Evolutionary conservation across 345 rosid species (phyloP).

Genomic region (Citrus medica): DNA sequence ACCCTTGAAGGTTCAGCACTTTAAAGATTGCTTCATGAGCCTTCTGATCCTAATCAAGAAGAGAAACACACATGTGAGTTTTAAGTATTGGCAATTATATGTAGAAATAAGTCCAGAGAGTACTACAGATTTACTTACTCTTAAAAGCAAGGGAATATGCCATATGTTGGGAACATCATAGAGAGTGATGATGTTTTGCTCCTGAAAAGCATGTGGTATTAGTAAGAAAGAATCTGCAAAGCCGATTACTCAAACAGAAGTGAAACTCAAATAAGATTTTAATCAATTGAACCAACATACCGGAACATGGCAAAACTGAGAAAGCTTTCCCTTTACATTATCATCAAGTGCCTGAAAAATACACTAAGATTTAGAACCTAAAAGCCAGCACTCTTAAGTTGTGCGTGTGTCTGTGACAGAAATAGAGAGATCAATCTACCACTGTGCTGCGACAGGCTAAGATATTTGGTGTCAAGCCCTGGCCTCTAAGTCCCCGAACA

Average conservation of each 20-base stretch:
- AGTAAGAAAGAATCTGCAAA: not conserved
- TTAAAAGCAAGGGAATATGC: constrained; percentile 88
- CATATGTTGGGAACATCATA: constrained; percentile 94
- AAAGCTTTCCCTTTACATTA: constrained; percentile 76
- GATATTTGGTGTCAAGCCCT: constrained; percentile 83
- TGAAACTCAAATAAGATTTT: not conserved
- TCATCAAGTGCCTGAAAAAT: constrained; percentile 77
- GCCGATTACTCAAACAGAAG: constrained; percentile 8
- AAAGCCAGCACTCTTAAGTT: constrained; percentile 1
- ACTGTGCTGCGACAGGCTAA: constrained; percentile 89
- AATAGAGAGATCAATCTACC: constrained; percentile 34
- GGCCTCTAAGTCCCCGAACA: constrained; percentile 78
- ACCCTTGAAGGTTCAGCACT: constrained; percentile 75
- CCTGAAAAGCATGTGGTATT: constrained; percentile 39
- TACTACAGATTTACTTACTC: constrained; percentile 44
- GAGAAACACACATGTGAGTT: not conserved
- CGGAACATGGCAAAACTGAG: constrained; percentile 90
- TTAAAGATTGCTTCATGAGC: constrained; percentile 87
- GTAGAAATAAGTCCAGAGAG: not conserved
- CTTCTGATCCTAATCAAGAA: constrained; percentile 75
- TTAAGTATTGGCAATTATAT: not conserved
- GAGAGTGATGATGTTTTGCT: constrained; percentile 70
- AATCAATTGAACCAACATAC: constrained; percentile 33
- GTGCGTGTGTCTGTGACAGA: not conserved
- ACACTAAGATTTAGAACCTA: constrained; percentile 18